Percentiles rank a stretch among this genome's conserved stretches.
These are phyloP conservation scores for Orbilia oligospora DNA, from an alignment of 2,329 filamentous ascomycete species.

Conservation along the genomic window DNA sequence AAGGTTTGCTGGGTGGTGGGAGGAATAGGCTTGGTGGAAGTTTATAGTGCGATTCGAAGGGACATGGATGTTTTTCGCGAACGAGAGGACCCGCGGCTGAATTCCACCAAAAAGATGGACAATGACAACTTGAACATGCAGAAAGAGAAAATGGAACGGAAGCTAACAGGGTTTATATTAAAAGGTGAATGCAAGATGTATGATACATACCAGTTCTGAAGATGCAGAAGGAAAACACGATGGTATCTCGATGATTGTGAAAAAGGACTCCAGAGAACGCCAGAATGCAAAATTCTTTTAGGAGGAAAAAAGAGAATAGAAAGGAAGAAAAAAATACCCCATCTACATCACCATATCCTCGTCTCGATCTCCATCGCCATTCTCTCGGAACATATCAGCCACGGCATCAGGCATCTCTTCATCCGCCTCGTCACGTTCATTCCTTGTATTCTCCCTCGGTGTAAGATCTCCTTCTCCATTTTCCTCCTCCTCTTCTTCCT, in stretches of 20 bases:
- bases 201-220: slow-evolving; percentile 46
- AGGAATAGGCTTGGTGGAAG: background rate
- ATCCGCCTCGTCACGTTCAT: slow-evolving; percentile 67
- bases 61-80: slow-evolving; percentile 44
- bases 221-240: slow-evolving; percentile 14
- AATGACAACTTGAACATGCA: slow-evolving; percentile 38
- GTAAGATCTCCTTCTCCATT: slow-evolving; percentile 66
- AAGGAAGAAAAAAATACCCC: background rate
- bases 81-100: slow-evolving; percentile 35
- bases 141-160: background rate
- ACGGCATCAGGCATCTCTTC: slow-evolving; percentile 66
- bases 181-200: slow-evolving; percentile 18
- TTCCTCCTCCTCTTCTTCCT: slow-evolving; percentile 65
- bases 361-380: slow-evolving; percentile 54
- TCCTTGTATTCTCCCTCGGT: slow-evolving; percentile 65
- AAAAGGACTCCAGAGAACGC: slow-evolving; percentile 43
- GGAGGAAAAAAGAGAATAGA: background rate
- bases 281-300: slow-evolving; percentile 33
- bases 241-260: slow-evolving; percentile 36
- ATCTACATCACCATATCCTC: slow-evolving; percentile 54
- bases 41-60: slow-evolving; percentile 25
- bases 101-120: background rate
- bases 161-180: background rate
- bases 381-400: slow-evolving; percentile 55
- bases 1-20: background rate